Base-by-base conservation (phyloP, 352 stramenopile species). In the Thalassiosira livingstoniorum region DNA sequence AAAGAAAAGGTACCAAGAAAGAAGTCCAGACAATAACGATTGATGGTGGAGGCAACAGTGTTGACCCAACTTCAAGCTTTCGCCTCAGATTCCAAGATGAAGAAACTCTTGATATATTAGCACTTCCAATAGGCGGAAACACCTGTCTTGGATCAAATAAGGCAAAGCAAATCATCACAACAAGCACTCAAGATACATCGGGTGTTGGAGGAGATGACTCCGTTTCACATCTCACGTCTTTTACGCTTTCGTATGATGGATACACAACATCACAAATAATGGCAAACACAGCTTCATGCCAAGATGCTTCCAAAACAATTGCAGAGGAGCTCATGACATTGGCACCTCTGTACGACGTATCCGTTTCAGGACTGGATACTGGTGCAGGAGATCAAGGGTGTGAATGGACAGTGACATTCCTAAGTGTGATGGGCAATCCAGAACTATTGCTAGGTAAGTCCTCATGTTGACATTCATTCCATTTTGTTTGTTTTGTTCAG, bases 121-220 rank as follows among this genome's bases (percentile, higher is more conserved):
- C 95, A 2, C 93, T 96, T 34, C 80, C 94, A 11, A 90, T 87
- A 18, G 78, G 65, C 31, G 83, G 83, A 71, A 87, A 43, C 34
- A 85, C 78, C 1, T 89, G 83, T 43, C 83, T 89, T 70, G 78
- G 83, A 18, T 89, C 78, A 18, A 87, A 67, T 13, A 80, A 69
- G 34, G 78, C 83, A 80, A 92, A 98, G 18, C 96, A 98, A 90
- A 82, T 95, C 47, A 97, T 98, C 75, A 87, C 86, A n/a, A 95
- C 96, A 39, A 94, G 91, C 32, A 98, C 96, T 0, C 84, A 94
- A 2, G 96, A 98, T 69, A 97, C 95, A n/a, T 98, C 96, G 0
- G 90, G 87, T 0, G 78, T 89, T 0, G 96, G 96, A 18, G 96
- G 97, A 25, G 96, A 98, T 67, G 87, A 92, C 23, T 83, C 97